Evolutionary conservation across 73 alveolate genomes (phyloP).

Genomic region (Tetrahymena elliotti): DNA sequence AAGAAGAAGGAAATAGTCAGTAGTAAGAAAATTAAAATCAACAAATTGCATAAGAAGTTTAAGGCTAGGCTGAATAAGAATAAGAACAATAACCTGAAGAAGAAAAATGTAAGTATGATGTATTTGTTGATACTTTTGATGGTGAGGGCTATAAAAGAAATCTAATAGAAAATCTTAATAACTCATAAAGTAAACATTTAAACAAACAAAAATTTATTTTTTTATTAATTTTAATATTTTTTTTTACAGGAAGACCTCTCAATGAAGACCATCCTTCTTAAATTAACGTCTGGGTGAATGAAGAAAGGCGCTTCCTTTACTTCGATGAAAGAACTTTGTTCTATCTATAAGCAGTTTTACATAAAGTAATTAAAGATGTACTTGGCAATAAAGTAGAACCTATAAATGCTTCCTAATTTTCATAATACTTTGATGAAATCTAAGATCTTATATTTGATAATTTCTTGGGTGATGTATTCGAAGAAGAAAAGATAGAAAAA

Average conservation of each 20-base stretch:
- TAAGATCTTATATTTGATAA: background rate
- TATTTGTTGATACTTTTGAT: background rate
- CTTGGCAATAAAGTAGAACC: background rate
- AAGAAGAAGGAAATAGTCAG: background rate
- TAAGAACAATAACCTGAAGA: background rate
- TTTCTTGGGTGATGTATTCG: background rate
- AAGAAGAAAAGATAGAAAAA: background rate
- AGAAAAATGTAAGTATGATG: background rate
- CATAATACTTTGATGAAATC: background rate
- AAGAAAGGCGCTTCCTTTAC: background rate
- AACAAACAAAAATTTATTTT: background rate
- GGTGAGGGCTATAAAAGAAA: background rate
- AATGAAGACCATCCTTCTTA: background rate
- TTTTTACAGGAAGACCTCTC: background rate
- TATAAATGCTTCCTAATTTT: background rate
- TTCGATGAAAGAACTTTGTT: background rate
- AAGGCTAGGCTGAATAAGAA: background rate
- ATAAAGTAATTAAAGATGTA: background rate
- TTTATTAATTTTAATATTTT: background rate
- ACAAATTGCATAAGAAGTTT: background rate
- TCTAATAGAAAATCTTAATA: background rate
- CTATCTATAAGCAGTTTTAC: background rate
- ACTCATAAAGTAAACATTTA: background rate
- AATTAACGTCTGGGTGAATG: background rate
- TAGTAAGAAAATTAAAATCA: background rate